phyloP scores from a whole-genome alignment of 345 rosid species.

The Physaria fendleri region DNA sequence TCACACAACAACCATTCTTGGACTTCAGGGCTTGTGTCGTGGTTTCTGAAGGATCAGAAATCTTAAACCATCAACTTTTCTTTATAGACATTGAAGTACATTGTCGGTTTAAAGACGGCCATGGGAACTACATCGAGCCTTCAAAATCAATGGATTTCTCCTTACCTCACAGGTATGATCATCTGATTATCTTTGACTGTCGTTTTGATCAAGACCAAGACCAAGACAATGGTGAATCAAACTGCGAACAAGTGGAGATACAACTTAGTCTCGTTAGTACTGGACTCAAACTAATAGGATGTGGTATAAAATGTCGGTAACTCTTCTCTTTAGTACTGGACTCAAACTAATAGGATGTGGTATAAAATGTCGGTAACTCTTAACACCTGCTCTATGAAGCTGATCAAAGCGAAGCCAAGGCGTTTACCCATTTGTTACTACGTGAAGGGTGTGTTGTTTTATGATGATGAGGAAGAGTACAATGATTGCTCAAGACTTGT shows the following conservation, averaged over 20 bases:
- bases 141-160: not conserved
- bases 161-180: conserved; percentile 1
- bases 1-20: not conserved
- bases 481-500: too few species aligned
- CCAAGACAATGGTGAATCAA: too few species aligned
- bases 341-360: not conserved
- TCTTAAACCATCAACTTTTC: not conserved
- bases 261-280: not conserved
- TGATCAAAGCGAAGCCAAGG: too few species aligned
- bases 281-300: not conserved
- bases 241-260: conserved; percentile 9
- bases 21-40: conserved; percentile 20
- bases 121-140: conserved; percentile 3
- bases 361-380: too few species aligned
- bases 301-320: too few species aligned
- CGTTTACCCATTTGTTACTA: too few species aligned
- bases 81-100: conserved; percentile 17
- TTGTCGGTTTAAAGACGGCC: conserved; percentile 1
- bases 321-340: not conserved
- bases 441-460: too few species aligned
- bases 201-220: not conserved
- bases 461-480: too few species aligned
- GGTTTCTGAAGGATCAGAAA: conserved; percentile 9
- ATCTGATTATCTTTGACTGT: conserved; percentile 15
- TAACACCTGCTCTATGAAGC: too few species aligned